Conservation (phyloP, 73 alveolate species). For the Tetrahymena elliotti region DNA sequence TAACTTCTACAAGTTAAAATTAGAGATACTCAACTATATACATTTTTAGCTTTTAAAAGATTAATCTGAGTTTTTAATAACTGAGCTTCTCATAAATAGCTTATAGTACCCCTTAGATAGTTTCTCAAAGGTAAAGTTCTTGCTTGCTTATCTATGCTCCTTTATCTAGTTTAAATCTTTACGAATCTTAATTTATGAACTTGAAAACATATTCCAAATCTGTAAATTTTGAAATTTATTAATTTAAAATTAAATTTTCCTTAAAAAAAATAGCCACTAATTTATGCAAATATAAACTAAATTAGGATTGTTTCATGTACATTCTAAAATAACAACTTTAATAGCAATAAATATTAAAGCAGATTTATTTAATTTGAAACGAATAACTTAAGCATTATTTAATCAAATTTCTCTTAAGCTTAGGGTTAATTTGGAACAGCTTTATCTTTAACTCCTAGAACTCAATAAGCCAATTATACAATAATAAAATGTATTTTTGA, state of each 20-base stretch:
- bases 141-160: neutral
- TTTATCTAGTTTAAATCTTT: neutral
- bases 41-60: neutral
- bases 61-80: neutral
- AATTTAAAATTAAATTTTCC: neutral
- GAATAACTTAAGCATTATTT: neutral
- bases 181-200: neutral
- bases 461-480: neutral
- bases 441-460: neutral
- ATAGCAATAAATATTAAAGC: neutral
- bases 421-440: neutral
- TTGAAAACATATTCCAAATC: neutral
- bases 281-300: neutral
- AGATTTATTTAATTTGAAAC: neutral
- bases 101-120: neutral
- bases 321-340: neutral
- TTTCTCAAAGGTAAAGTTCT: neutral
- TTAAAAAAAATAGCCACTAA: neutral
- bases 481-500: neutral
- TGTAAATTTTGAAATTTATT: neutral
- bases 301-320: neutral
- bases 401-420: neutral
- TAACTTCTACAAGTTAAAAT: neutral
- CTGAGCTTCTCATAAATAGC: neutral
- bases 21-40: neutral